A percentile compares a stretch with the other conserved stretches of the same genome.
These are phyloP conservation scores for Mycothermus thermophilus DNA, from an alignment of 495 filamentous ascomycete species.

Conservation along the genomic window DNA sequence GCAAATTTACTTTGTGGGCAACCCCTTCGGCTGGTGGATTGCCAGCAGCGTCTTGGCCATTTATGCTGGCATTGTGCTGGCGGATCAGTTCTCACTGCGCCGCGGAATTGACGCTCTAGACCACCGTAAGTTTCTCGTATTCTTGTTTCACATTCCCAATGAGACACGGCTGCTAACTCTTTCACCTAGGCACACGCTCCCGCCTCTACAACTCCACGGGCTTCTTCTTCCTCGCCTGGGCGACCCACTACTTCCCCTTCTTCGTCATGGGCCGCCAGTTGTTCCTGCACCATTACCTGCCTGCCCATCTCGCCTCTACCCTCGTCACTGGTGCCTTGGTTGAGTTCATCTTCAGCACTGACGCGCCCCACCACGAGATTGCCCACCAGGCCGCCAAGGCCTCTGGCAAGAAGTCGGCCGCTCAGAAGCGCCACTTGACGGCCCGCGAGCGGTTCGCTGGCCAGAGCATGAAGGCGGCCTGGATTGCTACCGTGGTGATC, in stretches of 20 bases:
- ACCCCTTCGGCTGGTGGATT: conserved; percentile 96
- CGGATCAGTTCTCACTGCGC: conserved; percentile 83
- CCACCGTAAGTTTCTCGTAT: conserved; percentile 62
- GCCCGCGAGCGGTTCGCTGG: conserved; percentile 65
- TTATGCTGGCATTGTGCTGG: conserved; percentile 80
- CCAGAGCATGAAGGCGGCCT: conserved; percentile 63
- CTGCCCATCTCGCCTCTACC: conserved; percentile 83
- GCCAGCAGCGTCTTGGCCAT: conserved; percentile 82
- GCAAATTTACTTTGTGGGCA: conserved; percentile 98
- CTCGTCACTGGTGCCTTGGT: conserved; percentile 91
- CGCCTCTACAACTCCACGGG: conserved; percentile 96
- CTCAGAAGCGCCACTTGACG: conserved; percentile 42
- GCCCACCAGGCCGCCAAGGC: conserved; percentile 34
- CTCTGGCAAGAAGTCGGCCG: conserved; percentile 35
- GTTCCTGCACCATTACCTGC: conserved; percentile 95
- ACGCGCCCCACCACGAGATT: conserved; percentile 45
- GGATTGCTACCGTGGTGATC: conserved; percentile 63
- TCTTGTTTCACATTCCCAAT: not conserved
- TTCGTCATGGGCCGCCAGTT: conserved; percentile 95
- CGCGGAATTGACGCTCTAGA: conserved; percentile 89
- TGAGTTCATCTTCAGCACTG: conserved; percentile 90
- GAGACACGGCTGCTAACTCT: not conserved
- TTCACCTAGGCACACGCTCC: conserved; percentile 58
- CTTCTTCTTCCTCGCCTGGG: conserved; percentile 98
- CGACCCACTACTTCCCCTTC: conserved; percentile 95